Evolutionary conservation across 306 rosid species (phyloP).

Genomic region (Carpinus fangiana): DNA sequence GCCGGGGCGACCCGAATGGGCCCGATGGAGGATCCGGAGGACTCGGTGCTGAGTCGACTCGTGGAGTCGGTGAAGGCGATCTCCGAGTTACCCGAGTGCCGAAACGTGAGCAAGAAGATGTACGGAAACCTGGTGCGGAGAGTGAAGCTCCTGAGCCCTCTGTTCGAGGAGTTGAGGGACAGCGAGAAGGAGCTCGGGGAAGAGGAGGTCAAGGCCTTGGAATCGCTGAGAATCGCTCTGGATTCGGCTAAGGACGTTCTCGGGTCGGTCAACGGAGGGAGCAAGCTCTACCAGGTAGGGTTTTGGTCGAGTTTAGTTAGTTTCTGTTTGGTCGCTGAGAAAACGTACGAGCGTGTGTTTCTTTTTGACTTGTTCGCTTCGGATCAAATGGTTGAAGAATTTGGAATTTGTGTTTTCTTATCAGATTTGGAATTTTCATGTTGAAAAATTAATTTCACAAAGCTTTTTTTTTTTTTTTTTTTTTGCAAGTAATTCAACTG

Average conservation of each 20-base stretch:
- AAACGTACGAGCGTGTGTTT: neutral
- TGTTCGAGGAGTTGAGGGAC: slow-evolving; percentile 90
- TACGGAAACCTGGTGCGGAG: slow-evolving; percentile 78
- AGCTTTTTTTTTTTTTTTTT: neutral
- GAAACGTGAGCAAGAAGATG: slow-evolving; percentile 63
- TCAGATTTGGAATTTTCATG: neutral
- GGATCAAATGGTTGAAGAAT: too few relatives aligned
- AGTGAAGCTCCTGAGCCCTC: slow-evolving; percentile 78
- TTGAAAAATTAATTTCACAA: neutral
- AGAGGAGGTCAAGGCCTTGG: slow-evolving; percentile 54
- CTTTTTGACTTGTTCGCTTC: neutral
- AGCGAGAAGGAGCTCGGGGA: slow-evolving; percentile 49
- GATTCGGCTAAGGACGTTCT: slow-evolving; percentile 63
- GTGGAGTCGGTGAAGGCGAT: slow-evolving; percentile 61
- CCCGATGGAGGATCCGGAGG: slow-evolving; percentile 40
- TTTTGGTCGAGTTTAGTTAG: neutral
- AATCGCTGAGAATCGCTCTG: slow-evolving; percentile 63
- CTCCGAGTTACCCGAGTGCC: slow-evolving; percentile 66
- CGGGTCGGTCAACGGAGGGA: slow-evolving; percentile 62
- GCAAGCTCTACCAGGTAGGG: slow-evolving; percentile 84
- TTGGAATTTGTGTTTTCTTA: neutral
- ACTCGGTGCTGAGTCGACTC: slow-evolving; percentile 47
- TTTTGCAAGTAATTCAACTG: too few relatives aligned
- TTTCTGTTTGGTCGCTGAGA: slow-evolving; percentile 9
- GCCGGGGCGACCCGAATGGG: slow-evolving; percentile 47